A percentile compares a stretch with the other conserved stretches of the same genome.
Conservation (phyloP, 2,329 filamentous ascomycete genomes). For the Claviceps quebecensis region DNA sequence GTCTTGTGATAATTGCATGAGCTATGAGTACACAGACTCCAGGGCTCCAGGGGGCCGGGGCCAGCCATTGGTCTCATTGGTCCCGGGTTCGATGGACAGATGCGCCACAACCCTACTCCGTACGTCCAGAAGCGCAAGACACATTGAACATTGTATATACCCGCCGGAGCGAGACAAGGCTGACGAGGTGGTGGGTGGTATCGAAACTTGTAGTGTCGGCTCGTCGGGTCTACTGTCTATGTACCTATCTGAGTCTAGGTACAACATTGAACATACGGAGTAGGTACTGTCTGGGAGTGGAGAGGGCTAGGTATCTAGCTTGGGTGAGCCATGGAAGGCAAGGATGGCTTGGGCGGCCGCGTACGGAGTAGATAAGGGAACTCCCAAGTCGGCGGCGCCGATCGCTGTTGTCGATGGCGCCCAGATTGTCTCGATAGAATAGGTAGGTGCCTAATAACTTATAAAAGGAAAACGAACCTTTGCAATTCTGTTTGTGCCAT, state of each 20-base stretch:
- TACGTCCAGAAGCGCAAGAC: background rate
- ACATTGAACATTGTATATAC: background rate
- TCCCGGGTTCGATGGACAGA: background rate
- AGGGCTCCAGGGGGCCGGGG: background rate
- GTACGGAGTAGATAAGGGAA: conserved; percentile 4
- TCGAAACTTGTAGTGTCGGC: background rate
- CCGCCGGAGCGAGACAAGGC: background rate
- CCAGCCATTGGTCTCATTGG: background rate
- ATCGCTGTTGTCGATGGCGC: background rate
- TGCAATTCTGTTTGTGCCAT: background rate
- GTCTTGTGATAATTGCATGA: too few species aligned
- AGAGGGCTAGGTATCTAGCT: background rate
- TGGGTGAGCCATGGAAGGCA: background rate
- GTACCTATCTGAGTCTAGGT: background rate
- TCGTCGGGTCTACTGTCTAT: background rate
- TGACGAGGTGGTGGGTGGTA: background rate
- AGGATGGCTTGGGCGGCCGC: background rate
- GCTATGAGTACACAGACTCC: background rate
- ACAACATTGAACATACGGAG: too few species aligned
- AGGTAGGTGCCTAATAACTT: too few species aligned
- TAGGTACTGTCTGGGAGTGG: background rate
- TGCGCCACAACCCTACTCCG: background rate
- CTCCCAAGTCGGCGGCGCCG: conserved; percentile 3
- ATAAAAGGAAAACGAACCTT: background rate
- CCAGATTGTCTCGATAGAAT: background rate